phyloP scores from a whole-genome alignment of 495 filamentous ascomycete genomes.

The Penicillium atrosanguineum region DNA sequence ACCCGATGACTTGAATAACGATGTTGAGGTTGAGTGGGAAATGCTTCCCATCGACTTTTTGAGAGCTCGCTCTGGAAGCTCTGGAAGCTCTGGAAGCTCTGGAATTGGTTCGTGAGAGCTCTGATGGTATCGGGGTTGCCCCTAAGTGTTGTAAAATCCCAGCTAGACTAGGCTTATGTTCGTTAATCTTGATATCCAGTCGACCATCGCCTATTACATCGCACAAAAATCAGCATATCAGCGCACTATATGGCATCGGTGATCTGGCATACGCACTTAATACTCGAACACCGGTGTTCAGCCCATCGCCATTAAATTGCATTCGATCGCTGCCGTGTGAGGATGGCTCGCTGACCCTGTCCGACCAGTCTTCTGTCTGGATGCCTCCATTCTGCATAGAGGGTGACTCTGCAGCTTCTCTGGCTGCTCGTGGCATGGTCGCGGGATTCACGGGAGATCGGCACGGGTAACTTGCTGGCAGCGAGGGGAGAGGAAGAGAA shows the following conservation, averaged over 20 bases:
- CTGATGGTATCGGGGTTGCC: conserved; percentile 8
- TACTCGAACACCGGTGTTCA: conserved; percentile 25
- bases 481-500: not conserved
- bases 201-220: conserved; percentile 21
- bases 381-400: conserved; percentile 4
- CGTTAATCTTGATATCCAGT: conserved; percentile 25
- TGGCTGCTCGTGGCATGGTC: conserved; percentile 14
- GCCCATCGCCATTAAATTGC: conserved; percentile 20
- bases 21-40: conserved; percentile 62
- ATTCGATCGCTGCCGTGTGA: not conserved
- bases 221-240: not conserved
- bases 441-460: conserved; percentile 20
- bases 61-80: not conserved
- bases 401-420: not conserved
- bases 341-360: not conserved
- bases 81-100: not conserved
- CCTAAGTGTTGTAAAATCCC: conserved; percentile 19
- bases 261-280: conserved; percentile 9
- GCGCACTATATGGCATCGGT: not conserved
- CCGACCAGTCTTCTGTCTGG: conserved; percentile 17
- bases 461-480: not conserved
- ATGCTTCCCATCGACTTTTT: conserved; percentile 57
- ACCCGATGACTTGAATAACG: conserved; percentile 79
- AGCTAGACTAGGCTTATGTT: conserved; percentile 24
- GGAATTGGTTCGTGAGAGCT: conserved; percentile 8